These are phyloP conservation scores for Lactuca sativa DNA, from an alignment of 129 eudicot species.

Conservation along the genomic window DNA sequence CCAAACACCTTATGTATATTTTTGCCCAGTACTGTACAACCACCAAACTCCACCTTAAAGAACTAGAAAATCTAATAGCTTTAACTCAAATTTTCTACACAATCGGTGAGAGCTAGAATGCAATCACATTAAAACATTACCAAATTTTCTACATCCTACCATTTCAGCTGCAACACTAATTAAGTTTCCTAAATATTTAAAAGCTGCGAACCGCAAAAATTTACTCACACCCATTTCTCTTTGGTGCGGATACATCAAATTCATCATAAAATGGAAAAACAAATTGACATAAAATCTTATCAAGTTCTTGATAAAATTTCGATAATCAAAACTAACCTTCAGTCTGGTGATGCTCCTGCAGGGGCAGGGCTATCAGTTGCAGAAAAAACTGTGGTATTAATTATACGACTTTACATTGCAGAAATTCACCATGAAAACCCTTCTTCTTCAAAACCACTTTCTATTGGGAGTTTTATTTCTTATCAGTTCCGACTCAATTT, in stretches of 20 bases:
- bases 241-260: constrained; percentile 12
- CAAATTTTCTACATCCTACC: constrained; percentile 1
- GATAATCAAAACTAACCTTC: constrained; percentile 19
- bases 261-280: constrained; percentile 1
- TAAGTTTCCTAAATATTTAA: constrained; percentile 29
- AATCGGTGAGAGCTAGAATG: too few species aligned
- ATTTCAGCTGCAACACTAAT: constrained; percentile 12
- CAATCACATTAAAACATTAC: too few species aligned
- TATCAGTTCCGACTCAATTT: constrained; percentile 1
- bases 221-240: constrained; percentile 9
- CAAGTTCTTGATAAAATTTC: neutral
- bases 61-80: too few species aligned
- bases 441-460: constrained; percentile 3
- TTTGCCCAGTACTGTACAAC: too few species aligned
- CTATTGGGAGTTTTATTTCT: neutral
- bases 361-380: constrained; percentile 30
- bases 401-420: constrained; percentile 27
- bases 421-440: constrained; percentile 11
- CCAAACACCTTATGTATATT: too few species aligned
- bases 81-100: too few species aligned
- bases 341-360: constrained; percentile 17
- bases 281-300: constrained; percentile 10
- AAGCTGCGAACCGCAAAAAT: constrained; percentile 22
- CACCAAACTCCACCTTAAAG: too few species aligned
- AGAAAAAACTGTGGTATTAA: constrained; percentile 23